Percentiles rank a stretch among this genome's conserved stretches.
Conservation (phyloP, 2,329 filamentous ascomycete species). For the Phyllosticta paracitricarpa region DNA sequence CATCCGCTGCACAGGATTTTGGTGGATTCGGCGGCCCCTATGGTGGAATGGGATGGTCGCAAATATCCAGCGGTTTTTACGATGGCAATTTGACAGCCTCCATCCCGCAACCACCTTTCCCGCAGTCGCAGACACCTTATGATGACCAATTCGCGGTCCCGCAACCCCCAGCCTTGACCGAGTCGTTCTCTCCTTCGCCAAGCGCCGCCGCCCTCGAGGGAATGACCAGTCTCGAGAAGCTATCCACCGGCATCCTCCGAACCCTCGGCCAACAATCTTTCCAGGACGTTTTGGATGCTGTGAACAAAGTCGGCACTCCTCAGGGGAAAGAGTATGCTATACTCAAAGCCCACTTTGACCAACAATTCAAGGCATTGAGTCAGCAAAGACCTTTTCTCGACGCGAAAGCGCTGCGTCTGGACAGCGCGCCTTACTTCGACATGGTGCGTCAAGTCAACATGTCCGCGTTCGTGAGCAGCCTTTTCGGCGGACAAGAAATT, state of each 20-base stretch:
- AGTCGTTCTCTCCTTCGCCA: conserved; percentile 2
- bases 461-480: conserved; percentile 53
- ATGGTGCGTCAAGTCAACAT: conserved; percentile 52
- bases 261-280: conserved; percentile 48
- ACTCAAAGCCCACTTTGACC: conserved; percentile 52
- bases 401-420: conserved; percentile 46
- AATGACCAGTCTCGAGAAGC: conserved; percentile 3
- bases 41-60: conserved; percentile 2
- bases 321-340: conserved; percentile 52
- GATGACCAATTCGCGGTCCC: conserved; percentile 3
- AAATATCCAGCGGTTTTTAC: conserved; percentile 4
- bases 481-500: conserved; percentile 55
- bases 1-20: conserved; percentile 1
- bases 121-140: conserved; percentile 1
- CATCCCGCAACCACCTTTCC: conserved; percentile 3
- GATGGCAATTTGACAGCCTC: conserved; percentile 1
- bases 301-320: conserved; percentile 45
- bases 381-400: conserved; percentile 47
- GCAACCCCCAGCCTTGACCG: conserved; percentile 7
- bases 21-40: not conserved
- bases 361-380: conserved; percentile 49
- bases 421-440: conserved; percentile 25
- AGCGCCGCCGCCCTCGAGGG: conserved; percentile 1
- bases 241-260: conserved; percentile 51
- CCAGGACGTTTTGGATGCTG: conserved; percentile 46